These are phyloP conservation scores for Juglanconis oblonga DNA, from an alignment of 2,329 filamentous ascomycete genomes.

Conservation along the genomic window DNA sequence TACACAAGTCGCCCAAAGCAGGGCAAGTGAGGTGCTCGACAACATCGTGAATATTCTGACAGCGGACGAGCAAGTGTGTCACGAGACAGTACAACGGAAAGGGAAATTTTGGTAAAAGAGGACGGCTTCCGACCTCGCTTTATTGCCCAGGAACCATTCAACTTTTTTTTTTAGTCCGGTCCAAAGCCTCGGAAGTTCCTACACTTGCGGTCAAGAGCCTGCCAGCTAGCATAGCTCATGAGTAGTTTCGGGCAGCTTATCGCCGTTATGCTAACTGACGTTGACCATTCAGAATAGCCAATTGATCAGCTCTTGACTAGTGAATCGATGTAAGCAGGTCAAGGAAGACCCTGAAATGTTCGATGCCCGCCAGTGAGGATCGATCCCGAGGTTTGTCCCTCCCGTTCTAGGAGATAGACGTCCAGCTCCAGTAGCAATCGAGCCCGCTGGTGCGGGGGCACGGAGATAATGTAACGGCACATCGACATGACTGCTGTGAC, in stretches of 20 bases:
- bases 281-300: constrained; percentile 13
- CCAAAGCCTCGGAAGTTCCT: neutral
- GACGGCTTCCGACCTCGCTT: constrained; percentile 1
- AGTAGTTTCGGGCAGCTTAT: constrained; percentile 11
- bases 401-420: constrained; percentile 1
- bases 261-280: neutral
- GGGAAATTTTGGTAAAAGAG: neutral
- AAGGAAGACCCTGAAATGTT: neutral
- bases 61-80: neutral
- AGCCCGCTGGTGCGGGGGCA: constrained; percentile 1
- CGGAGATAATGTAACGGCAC: constrained; percentile 13
- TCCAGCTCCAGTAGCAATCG: neutral
- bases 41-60: constrained; percentile 25
- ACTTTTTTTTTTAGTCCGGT: neutral
- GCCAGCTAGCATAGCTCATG: neutral
- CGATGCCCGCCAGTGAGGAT: neutral
- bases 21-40: constrained; percentile 27
- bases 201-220: neutral
- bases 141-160: constrained; percentile 1
- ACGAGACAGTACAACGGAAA: neutral
- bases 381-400: constrained; percentile 7
- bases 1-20: constrained; percentile 47
- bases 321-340: constrained; percentile 7
- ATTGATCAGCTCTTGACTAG: constrained; percentile 12
- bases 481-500: constrained; percentile 5